phyloP scores from a whole-genome alignment of 805 yeast genomes.

The Ogataea paradorogensis region DNA sequence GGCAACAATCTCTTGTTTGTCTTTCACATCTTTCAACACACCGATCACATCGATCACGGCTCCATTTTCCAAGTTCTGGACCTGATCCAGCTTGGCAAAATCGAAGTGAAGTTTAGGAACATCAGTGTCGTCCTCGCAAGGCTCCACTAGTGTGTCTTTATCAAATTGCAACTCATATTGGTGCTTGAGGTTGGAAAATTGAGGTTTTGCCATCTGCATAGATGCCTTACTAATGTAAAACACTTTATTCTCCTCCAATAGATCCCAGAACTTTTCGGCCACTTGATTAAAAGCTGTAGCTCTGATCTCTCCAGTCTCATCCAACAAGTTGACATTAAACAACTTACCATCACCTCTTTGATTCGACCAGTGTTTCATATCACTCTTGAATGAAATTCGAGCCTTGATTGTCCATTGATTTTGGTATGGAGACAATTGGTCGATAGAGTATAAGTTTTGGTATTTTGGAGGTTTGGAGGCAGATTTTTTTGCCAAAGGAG shows the following conservation, averaged over 20 bases:
- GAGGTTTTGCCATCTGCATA: constrained; percentile 79
- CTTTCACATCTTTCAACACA: constrained; percentile 72
- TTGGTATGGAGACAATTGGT: constrained; percentile 87
- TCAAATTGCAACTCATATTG: constrained; percentile 86
- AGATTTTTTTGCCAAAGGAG: constrained; percentile 13
- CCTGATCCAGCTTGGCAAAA: constrained; percentile 64
- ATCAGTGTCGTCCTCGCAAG: constrained; percentile 51
- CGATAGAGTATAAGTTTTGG: constrained; percentile 66
- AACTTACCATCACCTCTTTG: constrained; percentile 86
- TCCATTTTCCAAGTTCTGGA: constrained; percentile 68
- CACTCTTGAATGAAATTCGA: constrained; percentile 84
- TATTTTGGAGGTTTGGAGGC: constrained; percentile 23
- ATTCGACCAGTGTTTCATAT: constrained; percentile 83
- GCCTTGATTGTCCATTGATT: constrained; percentile 91
- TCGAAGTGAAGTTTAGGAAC: constrained; percentile 80
- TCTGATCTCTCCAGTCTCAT: constrained; percentile 93
- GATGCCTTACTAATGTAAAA: constrained; percentile 81
- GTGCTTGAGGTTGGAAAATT: constrained; percentile 78
- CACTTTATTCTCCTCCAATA: constrained; percentile 84
- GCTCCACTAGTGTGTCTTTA: constrained; percentile 72
- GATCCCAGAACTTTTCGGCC: constrained; percentile 74
- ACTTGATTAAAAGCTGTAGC: constrained; percentile 91
- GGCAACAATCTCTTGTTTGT: constrained; percentile 74
- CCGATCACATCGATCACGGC: constrained; percentile 84
- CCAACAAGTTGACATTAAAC: constrained; percentile 82